Base-by-base conservation (phyloP, 2,329 filamentous ascomycete genomes). In the Colletotrichum sublineola region DNA sequence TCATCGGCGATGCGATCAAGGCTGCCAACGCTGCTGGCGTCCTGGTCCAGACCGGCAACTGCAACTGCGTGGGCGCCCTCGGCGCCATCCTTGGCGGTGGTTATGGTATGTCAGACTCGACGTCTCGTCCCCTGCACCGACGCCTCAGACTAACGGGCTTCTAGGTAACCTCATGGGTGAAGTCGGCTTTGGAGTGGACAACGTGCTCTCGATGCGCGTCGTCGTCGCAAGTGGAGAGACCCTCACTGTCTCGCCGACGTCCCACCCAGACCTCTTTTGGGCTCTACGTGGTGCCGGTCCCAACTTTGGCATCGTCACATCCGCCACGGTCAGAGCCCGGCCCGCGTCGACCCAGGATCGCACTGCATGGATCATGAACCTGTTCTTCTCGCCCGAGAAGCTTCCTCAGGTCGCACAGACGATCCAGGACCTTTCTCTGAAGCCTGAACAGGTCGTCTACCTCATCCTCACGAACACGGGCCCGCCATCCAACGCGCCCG, bases 231-330 rank as follows among this genome's bases (percentile, higher is more conserved):
- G 76, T 33, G 78, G 78, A 20, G 68, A 68, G 18, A 70, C 75
- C 5, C 67, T 77, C 15, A 77, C 74, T 2, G 77, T 78, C 24
- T 78, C 76, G 12, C 61, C 63, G 3, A 72, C 65, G 2, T 76
- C 76, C 50, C 74, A 81, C 63, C n/a, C 74, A 12, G 84, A 87
- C 71, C 76, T 88, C 0, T 80, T 86, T 74, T 87, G 85, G 85
- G 86, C 83, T 24, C 76, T 88, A 0, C 84, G 80, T 77, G 86
- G 86, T 20, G 86, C 86, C 3, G 86, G 84, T 1, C 84, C 82
- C 11, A 87, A 87, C 74, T 83, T 88, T 74, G 86, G 86, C 53
- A 83, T 88, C 63, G 82, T 88, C 53, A 77, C 84, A 67, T 84
- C 81, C 71, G 81, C 84, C n/a, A 82, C 78, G 31, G 84, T 86